Conservation (phyloP, 495 filamentous ascomycete species). For the Tuber calosporum region DNA sequence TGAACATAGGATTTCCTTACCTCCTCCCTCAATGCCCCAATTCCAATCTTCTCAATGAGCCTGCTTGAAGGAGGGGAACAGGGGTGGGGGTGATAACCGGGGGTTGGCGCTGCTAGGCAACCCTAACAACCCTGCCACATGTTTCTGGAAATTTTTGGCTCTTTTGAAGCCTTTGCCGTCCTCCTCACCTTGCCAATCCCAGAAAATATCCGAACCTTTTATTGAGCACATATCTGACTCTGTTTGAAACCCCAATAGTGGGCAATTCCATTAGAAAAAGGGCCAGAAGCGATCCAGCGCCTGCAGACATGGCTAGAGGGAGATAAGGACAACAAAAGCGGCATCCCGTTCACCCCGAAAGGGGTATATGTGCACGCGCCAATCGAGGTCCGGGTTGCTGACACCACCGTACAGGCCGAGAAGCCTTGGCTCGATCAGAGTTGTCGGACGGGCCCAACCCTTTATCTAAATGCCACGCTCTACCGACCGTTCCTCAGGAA, state of each 20-base stretch:
- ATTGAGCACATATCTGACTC: neutral
- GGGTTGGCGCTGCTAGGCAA: neutral
- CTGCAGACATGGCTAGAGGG: constrained; percentile 77
- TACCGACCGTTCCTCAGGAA: constrained; percentile 81
- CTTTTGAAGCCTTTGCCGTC: neutral
- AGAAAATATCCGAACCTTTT: neutral
- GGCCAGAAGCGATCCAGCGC: constrained; percentile 78
- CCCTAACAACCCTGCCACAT: neutral
- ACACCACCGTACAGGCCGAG: constrained; percentile 51
- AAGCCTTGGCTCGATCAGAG: constrained; percentile 76
- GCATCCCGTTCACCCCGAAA: constrained; percentile 72
- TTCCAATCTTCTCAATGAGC: neutral
- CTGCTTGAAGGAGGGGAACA: neutral
- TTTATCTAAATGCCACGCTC: constrained; percentile 93
- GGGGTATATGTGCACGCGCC: constrained; percentile 87
- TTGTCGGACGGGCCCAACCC: constrained; percentile 56
- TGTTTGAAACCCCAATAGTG: constrained; percentile 46
- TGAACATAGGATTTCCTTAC: constrained; percentile 24
- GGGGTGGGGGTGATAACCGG: neutral
- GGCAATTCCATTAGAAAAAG: constrained; percentile 82
- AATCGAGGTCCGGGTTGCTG: constrained; percentile 80
- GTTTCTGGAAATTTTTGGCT: neutral
- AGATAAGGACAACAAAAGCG: constrained; percentile 52
- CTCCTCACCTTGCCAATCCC: constrained; percentile 6
- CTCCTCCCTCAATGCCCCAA: constrained; percentile 3